A percentile compares a stretch with the other conserved stretches of the same genome.
Evolutionary conservation across 495 filamentous ascomycete genomes (phyloP).

Genomic region (Penicillium atrosanguineum): DNA sequence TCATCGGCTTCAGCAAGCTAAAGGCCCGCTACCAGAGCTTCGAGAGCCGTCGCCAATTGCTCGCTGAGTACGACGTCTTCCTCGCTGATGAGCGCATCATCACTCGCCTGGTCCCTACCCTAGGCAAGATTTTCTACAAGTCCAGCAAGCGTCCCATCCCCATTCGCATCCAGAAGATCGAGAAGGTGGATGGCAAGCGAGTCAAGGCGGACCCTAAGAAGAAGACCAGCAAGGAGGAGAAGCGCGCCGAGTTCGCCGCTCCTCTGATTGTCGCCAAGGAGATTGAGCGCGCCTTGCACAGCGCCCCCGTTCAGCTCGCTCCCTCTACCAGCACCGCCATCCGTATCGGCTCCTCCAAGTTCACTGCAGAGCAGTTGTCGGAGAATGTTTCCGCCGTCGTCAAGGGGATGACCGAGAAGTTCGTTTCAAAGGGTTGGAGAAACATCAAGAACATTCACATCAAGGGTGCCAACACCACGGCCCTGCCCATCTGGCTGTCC

Average conservation of each 20-base stretch:
- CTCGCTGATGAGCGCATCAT: conserved; percentile 81
- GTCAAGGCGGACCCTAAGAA: conserved; percentile 50
- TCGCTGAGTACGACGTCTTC: conserved; percentile 81
- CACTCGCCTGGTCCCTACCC: conserved; percentile 66
- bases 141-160: conserved; percentile 84
- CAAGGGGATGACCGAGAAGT: conserved; percentile 66
- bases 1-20: conserved; percentile 81
- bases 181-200: conserved; percentile 66
- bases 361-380: conserved; percentile 68
- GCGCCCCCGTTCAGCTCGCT: conserved; percentile 71
- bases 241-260: conserved; percentile 41
- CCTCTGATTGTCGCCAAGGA: conserved; percentile 62
- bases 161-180: conserved; percentile 62
- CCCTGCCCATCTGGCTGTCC: conserved; percentile 88
- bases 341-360: conserved; percentile 67
- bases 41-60: conserved; percentile 81
- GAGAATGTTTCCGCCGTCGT: conserved; percentile 77
- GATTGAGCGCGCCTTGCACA: conserved; percentile 66
- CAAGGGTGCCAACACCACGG: conserved; percentile 81
- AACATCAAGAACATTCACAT: conserved; percentile 81
- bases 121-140: conserved; percentile 89
- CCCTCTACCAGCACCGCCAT: conserved; percentile 64
- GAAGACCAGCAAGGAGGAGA: conserved; percentile 33
- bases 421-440: conserved; percentile 78
- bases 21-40: conserved; percentile 81